Percentiles rank a stretch among this genome's conserved stretches.
Evolutionary conservation across 2,329 filamentous ascomycete genomes (phyloP).

Genomic region (Trichophyton benhamiae): DNA sequence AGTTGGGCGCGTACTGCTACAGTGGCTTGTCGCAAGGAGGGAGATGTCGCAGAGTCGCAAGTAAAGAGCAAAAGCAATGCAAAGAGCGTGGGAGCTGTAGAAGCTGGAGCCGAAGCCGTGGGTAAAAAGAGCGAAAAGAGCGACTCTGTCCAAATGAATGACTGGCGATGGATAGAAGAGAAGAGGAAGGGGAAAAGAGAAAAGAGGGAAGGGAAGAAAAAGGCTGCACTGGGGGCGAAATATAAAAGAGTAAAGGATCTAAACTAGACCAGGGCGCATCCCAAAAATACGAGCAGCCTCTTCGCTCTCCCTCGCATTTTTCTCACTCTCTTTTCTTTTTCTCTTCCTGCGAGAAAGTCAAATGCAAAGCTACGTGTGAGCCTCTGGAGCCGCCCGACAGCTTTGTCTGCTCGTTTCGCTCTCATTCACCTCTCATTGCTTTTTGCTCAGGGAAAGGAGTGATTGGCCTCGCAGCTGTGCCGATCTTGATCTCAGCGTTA

Average conservation of each 20-base stretch:
- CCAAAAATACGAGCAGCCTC: neutral
- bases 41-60: constrained; percentile 6
- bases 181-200: constrained; percentile 4
- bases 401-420: neutral
- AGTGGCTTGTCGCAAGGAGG: constrained; percentile 5
- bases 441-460: neutral
- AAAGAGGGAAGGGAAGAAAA: neutral
- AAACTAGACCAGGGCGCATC: neutral
- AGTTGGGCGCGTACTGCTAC: constrained; percentile 7
- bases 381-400: neutral
- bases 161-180: constrained; percentile 9
- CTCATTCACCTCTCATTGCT: neutral
- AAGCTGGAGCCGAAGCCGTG: neutral
- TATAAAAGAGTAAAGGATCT: neutral
- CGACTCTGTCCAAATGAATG: neutral
- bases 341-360: neutral
- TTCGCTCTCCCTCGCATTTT: neutral
- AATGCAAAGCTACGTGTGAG: neutral
- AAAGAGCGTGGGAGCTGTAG: neutral
- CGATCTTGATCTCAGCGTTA: too few relatives aligned
- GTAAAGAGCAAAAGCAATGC: constrained; percentile 1
- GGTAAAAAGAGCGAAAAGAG: constrained; percentile 7
- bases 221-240: neutral
- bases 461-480: neutral
- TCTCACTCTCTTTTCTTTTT: neutral